Conservation (phyloP, 208 protist genomes). For the Crithidia mellificae region DNA sequence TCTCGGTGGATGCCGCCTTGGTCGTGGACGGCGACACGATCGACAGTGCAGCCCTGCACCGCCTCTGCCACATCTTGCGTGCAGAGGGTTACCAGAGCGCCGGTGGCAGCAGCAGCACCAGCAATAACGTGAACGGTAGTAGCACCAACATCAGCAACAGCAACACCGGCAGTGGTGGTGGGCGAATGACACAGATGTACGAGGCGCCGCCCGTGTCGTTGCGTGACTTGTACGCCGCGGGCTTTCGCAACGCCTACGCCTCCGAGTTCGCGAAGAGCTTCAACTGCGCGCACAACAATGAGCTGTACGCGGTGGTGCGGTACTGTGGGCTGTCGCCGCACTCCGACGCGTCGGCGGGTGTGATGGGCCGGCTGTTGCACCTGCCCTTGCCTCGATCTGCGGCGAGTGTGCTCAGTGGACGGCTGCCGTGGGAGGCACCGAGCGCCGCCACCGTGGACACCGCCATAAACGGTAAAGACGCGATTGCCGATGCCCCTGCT, state of each 20-base stretch:
- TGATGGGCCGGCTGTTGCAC: constrained; percentile 61
- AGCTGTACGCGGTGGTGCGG: constrained; percentile 61
- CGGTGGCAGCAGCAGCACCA: background rate
- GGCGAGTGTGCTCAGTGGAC: constrained; percentile 9
- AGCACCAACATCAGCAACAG: background rate
- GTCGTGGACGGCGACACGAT: constrained; percentile 14
- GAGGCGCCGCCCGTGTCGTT: constrained; percentile 36
- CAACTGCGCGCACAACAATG: constrained; percentile 48
- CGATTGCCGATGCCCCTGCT: background rate
- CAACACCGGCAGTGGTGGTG: background rate
- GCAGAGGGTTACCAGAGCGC: background rate
- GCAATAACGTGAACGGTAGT: background rate
- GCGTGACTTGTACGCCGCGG: constrained; percentile 43
- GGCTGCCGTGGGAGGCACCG: constrained; percentile 13
- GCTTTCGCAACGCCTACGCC: constrained; percentile 48
- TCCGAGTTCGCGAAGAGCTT: constrained; percentile 46
- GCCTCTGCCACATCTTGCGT: constrained; percentile 8
- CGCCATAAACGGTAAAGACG: background rate
- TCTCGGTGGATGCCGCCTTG: constrained; percentile 32
- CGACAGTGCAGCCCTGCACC: constrained; percentile 17
- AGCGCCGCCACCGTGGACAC: background rate
- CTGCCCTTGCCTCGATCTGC: constrained; percentile 19
- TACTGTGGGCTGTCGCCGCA: constrained; percentile 74
- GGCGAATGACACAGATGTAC: constrained; percentile 24
- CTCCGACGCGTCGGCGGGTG: constrained; percentile 53